Percentiles rank a stretch among this genome's conserved stretches.
Evolutionary conservation across 495 filamentous ascomycete species (phyloP).

Genomic region (Neurospora sp.): DNA sequence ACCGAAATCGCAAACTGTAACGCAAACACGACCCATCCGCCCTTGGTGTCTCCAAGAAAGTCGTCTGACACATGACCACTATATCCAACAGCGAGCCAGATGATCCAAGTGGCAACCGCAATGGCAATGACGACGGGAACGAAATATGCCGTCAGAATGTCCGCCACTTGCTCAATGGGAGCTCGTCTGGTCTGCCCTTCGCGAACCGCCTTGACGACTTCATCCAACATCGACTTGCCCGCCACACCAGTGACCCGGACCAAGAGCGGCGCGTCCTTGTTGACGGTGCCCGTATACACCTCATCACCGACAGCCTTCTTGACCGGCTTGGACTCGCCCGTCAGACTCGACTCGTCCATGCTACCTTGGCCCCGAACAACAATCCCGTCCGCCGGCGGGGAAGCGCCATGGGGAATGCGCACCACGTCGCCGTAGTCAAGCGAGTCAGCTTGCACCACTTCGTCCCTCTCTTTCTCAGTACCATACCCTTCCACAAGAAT

Average conservation of each 20-base stretch:
- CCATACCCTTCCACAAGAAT: conserved; percentile 47
- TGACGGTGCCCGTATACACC: conserved; percentile 81
- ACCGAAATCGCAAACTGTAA: conserved; percentile 90
- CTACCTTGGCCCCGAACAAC: conserved; percentile 53
- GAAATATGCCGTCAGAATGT: conserved; percentile 77
- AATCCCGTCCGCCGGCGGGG: conserved; percentile 76
- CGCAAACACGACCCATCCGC: conserved; percentile 80
- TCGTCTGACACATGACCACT: conserved; percentile 54
- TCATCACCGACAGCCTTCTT: conserved; percentile 59
- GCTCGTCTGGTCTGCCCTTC: conserved; percentile 85
- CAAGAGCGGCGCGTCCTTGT: conserved; percentile 60
- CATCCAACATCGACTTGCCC: conserved; percentile 82
- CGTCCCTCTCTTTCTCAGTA: conserved; percentile 19
- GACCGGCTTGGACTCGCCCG: conserved; percentile 75
- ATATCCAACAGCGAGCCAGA: conserved; percentile 71
- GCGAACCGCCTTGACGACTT: conserved; percentile 80
- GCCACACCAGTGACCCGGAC: conserved; percentile 59
- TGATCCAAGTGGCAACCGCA: conserved; percentile 71
- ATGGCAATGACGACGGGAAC: conserved; percentile 77
- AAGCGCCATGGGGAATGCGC: conserved; percentile 64
- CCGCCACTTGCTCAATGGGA: conserved; percentile 77
- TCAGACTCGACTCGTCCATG: conserved; percentile 87
- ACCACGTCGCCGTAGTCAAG: conserved; percentile 80
- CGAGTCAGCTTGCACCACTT: conserved; percentile 53
- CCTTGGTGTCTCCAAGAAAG: conserved; percentile 55